phyloP scores from a whole-genome alignment of 2,329 filamentous ascomycete genomes.

The Neofusicoccum sp. region DNA sequence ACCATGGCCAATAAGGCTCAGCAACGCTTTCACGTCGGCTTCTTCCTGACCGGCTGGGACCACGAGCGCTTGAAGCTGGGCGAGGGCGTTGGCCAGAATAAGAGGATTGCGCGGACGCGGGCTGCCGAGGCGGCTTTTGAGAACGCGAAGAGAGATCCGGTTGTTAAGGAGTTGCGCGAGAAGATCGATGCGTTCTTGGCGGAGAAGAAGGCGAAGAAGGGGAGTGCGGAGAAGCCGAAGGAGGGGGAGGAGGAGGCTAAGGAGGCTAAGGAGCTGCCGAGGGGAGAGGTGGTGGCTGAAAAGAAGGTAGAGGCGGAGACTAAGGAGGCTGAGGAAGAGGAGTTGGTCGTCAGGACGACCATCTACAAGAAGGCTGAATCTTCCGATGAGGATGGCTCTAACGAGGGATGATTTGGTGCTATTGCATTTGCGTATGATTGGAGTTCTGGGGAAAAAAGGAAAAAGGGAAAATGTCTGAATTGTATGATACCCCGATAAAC shows the following conservation, averaged over 20 bases:
- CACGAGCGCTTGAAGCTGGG: conserved; percentile 62
- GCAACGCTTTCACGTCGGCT: conserved; percentile 61
- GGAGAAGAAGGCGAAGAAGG: conserved; percentile 14
- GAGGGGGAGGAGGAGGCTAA: conserved; percentile 20
- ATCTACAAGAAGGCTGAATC: no score
- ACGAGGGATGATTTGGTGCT: no score
- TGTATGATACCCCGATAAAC: background rate
- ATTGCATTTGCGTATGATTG: no score
- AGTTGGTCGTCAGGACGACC: no score
- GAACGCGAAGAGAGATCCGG: conserved; percentile 36
- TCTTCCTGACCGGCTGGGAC: conserved; percentile 68
- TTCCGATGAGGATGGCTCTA: no score
- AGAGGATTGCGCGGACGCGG: conserved; percentile 66
- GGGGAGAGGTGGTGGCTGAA: conserved; percentile 18
- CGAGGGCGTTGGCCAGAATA: conserved; percentile 62
- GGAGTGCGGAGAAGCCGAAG: conserved; percentile 21
- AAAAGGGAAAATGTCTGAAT: background rate
- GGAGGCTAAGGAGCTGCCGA: conserved; percentile 18
- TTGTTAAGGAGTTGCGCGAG: background rate
- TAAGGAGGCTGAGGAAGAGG: no score
- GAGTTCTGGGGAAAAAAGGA: no score
- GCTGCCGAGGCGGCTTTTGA: conserved; percentile 52
- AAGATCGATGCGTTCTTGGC: conserved; percentile 4
- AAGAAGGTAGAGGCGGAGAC: background rate
- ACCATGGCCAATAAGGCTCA: conserved; percentile 41